Evolutionary conservation across 345 rosid species (phyloP).

Genomic region (Chamaenerion angustifolium): DNA sequence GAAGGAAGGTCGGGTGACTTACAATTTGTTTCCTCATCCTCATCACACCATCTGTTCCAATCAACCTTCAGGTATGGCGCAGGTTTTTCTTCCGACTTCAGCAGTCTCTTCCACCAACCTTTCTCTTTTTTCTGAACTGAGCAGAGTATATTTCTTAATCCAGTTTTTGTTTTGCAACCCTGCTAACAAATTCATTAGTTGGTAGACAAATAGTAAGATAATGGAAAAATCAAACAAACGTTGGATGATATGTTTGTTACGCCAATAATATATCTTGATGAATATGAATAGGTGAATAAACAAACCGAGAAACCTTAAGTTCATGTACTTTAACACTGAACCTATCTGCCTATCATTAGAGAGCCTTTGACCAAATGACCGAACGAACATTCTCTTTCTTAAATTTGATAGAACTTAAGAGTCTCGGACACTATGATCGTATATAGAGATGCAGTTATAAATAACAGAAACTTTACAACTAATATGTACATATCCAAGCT

Average conservation of each 20-base stretch:
- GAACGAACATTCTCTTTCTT: too few relatives aligned
- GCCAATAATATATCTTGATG: too few relatives aligned
- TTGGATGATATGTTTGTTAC: background rate
- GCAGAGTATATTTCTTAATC: constrained; percentile 79
- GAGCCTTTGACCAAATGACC: too few relatives aligned
- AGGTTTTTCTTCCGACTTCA: constrained; percentile 75
- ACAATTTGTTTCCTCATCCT: constrained; percentile 61
- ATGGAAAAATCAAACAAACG: background rate
- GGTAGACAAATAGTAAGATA: background rate
- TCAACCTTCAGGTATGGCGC: constrained; percentile 98
- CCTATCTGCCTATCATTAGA: too few relatives aligned
- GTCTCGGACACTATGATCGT: too few relatives aligned
- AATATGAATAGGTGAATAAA: too few relatives aligned
- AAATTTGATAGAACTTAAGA: too few relatives aligned
- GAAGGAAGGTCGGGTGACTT: constrained; percentile 17
- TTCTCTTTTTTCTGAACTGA: constrained; percentile 69
- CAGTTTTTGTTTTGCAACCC: constrained; percentile 68
- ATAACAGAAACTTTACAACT: too few relatives aligned
- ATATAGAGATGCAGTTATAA: too few relatives aligned
- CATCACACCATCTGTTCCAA: constrained; percentile 99
- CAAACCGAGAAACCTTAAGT: too few relatives aligned
- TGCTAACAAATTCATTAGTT: constrained; percentile 13
- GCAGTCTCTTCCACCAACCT: constrained; percentile 87
- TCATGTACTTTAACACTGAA: too few relatives aligned
- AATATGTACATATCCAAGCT: too few relatives aligned